Conservation (phyloP, 2,329 filamentous ascomycete species). For the Alternaria arbusti region DNA sequence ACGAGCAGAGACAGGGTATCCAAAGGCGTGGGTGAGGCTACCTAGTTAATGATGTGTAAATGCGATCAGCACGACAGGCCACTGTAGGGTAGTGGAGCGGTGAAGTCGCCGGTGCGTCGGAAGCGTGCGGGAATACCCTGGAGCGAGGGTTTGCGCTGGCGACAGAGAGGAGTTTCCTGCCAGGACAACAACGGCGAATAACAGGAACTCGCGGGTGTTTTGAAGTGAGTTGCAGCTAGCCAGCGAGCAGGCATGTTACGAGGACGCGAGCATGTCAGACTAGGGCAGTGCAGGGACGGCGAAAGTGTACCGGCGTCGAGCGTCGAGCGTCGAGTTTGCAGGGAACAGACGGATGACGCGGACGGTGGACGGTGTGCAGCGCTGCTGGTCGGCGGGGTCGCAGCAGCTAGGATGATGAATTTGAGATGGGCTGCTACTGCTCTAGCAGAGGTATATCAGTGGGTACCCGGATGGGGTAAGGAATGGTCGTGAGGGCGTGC, state of each 20-base stretch:
- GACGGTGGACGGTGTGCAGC: conserved; percentile 8
- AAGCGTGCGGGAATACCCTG: conserved; percentile 43
- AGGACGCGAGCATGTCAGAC: conserved; percentile 14
- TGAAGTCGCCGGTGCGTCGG: conserved; percentile 36
- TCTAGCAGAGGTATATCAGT: not conserved
- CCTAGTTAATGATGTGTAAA: conserved; percentile 27
- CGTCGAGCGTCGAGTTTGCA: conserved; percentile 10
- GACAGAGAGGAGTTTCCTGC: conserved; percentile 25
- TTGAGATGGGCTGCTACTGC: not conserved
- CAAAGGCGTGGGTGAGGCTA: conserved; percentile 26
- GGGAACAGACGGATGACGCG: conserved; percentile 40
- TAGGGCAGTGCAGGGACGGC: conserved; percentile 24
- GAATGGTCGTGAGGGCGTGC: not conserved
- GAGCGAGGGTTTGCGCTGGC: conserved; percentile 35
- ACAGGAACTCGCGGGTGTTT: conserved; percentile 39
- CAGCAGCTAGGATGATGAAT: conserved; percentile 7
- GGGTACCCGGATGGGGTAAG: not conserved
- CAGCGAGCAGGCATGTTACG: conserved; percentile 26
- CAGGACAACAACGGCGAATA: conserved; percentile 29
- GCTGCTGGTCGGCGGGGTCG: conserved; percentile 25
- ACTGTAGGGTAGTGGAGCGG: conserved; percentile 35
- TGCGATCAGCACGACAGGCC: conserved; percentile 33
- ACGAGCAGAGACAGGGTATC: conserved; percentile 30
- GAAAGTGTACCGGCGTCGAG: conserved; percentile 21
- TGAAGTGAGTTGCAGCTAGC: conserved; percentile 26